Evolutionary conservation across 768 basidiomycete species (phyloP).

Genomic region (Dioszegia crocea): DNA sequence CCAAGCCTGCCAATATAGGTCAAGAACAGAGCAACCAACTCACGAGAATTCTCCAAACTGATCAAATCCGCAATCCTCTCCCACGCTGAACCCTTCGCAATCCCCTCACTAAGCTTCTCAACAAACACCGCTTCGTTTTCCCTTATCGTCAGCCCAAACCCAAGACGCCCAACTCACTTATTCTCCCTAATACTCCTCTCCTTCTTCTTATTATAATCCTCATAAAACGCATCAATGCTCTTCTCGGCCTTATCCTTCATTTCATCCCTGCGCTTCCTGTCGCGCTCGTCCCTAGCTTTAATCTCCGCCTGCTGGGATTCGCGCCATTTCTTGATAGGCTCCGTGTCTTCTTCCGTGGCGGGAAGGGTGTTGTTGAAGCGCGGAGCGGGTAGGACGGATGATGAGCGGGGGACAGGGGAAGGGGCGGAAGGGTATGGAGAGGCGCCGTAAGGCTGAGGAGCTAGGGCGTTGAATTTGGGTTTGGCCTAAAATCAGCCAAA

Average conservation of each 20-base stretch:
- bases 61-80: conserved; percentile 80
- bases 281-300: conserved; percentile 71
- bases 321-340: conserved; percentile 70
- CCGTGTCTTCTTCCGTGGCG: conserved; percentile 40
- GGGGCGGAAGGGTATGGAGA: conserved; percentile 43
- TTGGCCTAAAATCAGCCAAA: conserved; percentile 20
- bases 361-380: conserved; percentile 40
- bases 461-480: conserved; percentile 43
- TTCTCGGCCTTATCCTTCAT: conserved; percentile 68
- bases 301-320: conserved; percentile 81
- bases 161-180: conserved; percentile 63
- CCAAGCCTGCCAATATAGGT: no score
- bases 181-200: conserved; percentile 87
- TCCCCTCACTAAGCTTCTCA: conserved; percentile 63
- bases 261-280: conserved; percentile 71
- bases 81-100: conserved; percentile 92
- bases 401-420: conserved; percentile 19
- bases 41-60: conserved; percentile 83
- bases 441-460: conserved; percentile 42
- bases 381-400: conserved; percentile 45
- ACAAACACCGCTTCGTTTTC: conserved; percentile 81
- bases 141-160: conserved; percentile 53
- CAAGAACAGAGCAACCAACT: conserved; percentile 13
- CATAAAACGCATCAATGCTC: conserved; percentile 50
- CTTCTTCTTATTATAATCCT: conserved; percentile 69